Percentiles rank a stretch among this genome's conserved stretches.
Evolutionary conservation across 139 green algal genomes (phyloP).

Genomic region (Picochlorum sp.): DNA sequence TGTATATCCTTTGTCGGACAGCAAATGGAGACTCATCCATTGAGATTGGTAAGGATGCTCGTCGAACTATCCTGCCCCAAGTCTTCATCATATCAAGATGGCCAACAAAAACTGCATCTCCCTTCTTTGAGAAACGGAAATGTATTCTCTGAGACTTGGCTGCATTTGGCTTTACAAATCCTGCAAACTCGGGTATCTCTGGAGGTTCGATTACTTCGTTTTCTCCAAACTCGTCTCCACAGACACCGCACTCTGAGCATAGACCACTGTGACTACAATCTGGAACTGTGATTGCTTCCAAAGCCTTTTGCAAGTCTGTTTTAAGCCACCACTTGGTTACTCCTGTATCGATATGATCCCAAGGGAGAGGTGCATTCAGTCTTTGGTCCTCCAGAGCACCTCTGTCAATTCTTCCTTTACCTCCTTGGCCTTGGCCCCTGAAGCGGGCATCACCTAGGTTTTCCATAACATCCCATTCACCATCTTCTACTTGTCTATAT

Average conservation of each 20-base stretch:
- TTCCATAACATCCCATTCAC: constrained; percentile 69
- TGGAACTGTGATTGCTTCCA: constrained; percentile 58
- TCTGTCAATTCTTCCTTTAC: constrained; percentile 56
- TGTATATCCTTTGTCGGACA: constrained; percentile 31
- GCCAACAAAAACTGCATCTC: constrained; percentile 52
- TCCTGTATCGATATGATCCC: constrained; percentile 63
- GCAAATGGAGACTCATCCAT: constrained; percentile 34
- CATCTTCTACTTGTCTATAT: constrained; percentile 40
- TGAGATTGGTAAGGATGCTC: constrained; percentile 41
- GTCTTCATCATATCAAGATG: constrained; percentile 52
- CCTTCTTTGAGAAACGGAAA: constrained; percentile 35
- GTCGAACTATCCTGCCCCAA: constrained; percentile 46
- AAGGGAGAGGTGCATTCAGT: constrained; percentile 58
- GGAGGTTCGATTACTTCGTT: constrained; percentile 50
- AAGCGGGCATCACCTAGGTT: constrained; percentile 47
- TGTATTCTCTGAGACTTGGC: constrained; percentile 31
- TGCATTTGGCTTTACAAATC: constrained; percentile 32
- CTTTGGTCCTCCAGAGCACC: constrained; percentile 41
- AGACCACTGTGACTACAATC: constrained; percentile 57
- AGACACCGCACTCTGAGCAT: constrained; percentile 65
- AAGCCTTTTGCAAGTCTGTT: constrained; percentile 53
- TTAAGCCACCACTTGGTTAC: constrained; percentile 70
- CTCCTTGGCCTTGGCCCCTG: constrained; percentile 41
- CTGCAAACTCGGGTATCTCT: constrained; percentile 44
- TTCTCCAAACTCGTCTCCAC: constrained; percentile 41